A percentile compares a stretch with the other conserved stretches of the same genome.
Evolutionary conservation across 495 filamentous ascomycete genomes (phyloP).

Genomic region (Talaromyces adpressus): DNA sequence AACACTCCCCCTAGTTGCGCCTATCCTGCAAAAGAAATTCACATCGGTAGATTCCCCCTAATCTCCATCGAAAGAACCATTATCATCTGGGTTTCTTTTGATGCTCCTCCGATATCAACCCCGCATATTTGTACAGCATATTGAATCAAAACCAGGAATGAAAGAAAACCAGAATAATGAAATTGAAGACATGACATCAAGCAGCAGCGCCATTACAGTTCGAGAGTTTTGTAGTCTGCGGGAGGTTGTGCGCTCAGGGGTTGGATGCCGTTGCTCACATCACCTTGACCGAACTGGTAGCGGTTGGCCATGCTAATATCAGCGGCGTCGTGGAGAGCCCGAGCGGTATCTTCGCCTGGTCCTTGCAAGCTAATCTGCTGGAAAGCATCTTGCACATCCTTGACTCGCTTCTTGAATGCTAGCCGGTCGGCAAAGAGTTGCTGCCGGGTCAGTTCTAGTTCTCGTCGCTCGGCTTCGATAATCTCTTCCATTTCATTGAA

Average conservation of each 20-base stretch:
- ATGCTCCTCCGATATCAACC: conserved; percentile 2
- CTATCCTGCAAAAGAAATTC: conserved; percentile 5
- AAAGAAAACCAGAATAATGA: conserved; percentile 11
- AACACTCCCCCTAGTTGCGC: conserved; percentile 7
- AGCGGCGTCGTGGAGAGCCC: conserved; percentile 41
- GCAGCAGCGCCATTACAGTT: conserved; percentile 27
- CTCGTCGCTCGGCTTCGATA: conserved; percentile 82
- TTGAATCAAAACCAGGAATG: conserved; percentile 11
- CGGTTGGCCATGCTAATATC: conserved; percentile 44
- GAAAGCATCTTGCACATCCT: conserved; percentile 73
- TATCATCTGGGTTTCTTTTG: not conserved
- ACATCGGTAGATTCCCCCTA: conserved; percentile 1
- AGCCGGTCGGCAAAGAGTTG: conserved; percentile 90
- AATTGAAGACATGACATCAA: conserved; percentile 18
- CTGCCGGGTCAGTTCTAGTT: conserved; percentile 83
- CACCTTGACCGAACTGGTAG: conserved; percentile 49
- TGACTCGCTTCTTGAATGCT: conserved; percentile 78
- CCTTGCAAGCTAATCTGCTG: conserved; percentile 52
- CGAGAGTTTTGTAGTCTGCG: conserved; percentile 40
- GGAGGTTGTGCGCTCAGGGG: conserved; percentile 59
- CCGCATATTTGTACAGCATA: conserved; percentile 7
- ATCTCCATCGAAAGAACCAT: not conserved
- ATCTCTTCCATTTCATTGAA: conserved; percentile 94
- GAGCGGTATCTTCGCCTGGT: conserved; percentile 44
- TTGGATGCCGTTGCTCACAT: conserved; percentile 44